phyloP scores from a whole-genome alignment of 1,139 yeast species.

The Yamadazyma sp. region DNA sequence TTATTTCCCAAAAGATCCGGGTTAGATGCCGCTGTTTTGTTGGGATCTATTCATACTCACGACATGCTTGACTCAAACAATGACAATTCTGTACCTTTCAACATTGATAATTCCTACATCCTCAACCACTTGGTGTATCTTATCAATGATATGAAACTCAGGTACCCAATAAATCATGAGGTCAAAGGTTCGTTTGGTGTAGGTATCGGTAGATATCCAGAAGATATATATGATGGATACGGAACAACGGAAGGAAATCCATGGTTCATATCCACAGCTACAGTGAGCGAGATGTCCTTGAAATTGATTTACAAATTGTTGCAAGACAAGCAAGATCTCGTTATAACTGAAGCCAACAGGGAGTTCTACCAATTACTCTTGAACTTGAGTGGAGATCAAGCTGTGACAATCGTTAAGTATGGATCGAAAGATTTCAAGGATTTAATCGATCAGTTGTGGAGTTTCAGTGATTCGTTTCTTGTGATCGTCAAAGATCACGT shows the following conservation, averaged over 20 bases:
- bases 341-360: conserved; percentile 24
- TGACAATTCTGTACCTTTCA: conserved; percentile 49
- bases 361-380: conserved; percentile 35
- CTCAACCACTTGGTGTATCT: conserved; percentile 59
- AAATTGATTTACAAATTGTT: conserved; percentile 30
- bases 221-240: conserved; percentile 84
- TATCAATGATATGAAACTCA: conserved; percentile 62
- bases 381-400: conserved; percentile 32
- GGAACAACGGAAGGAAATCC: conserved; percentile 83
- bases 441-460: conserved; percentile 46
- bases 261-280: conserved; percentile 87
- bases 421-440: conserved; percentile 47
- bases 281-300: conserved; percentile 66
- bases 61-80: conserved; percentile 29
- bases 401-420: conserved; percentile 33
- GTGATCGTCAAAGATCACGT: conserved; percentile 71
- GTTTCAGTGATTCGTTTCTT: conserved; percentile 75
- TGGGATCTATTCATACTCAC: conserved; percentile 69
- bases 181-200: conserved; percentile 49
- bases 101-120: conserved; percentile 53
- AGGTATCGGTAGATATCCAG: conserved; percentile 91
- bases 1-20: conserved; percentile 58
- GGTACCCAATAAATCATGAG: conserved; percentile 73
- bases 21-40: conserved; percentile 73
- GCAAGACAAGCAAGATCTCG: conserved; percentile 23